Base-by-base conservation (phyloP, 352 stramenopile genomes). In the Phytophthora vignae region DNA sequence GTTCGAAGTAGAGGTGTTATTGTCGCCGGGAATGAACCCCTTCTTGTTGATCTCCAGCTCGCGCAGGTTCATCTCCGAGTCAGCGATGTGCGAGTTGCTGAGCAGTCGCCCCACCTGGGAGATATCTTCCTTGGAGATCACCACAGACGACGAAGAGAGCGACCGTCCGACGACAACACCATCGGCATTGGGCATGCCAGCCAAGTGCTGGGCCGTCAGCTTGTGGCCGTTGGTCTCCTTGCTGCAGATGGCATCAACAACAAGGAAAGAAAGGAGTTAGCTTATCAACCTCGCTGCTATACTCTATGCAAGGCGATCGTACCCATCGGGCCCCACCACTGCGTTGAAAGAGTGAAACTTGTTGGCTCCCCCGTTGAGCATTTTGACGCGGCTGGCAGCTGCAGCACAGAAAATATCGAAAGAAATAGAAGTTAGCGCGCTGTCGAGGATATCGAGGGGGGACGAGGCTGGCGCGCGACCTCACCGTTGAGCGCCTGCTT, bases 91-190 rank as follows among this genome's bases (percentile, higher is more conserved):
- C 42, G 88, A 88, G 63, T 92, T 91, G 69, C 83, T 89, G 7
- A 95, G 66, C 58, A 93, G 57, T 4, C 78, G 67, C 4, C 83
- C 82, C n/a, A 95, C 76, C 48, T 85, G 73, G 53, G 81, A 85
- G 48, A 95, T 93, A 75, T 95, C 88, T 69, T 95, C 88, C 67
- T 91, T 93, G 44, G 84, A 93, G 15, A 95, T 78, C n/a, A 81
- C 76, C 27, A 92, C 69, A 12, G 84, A 90, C 46, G 88, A 93
- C 40, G 88, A 95, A 52, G 86, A 93, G 29, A 84, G 64, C 25
- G 83, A 90, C 21, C 85, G 82, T 4, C 69, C 55, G 36, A 77
- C 64, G 31, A 84, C 59, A n/a, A 57, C 44, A 3, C 71, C 65
- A 61, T 75, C 62, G 33, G 78, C 65, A 33, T 78, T 81, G 2